A percentile compares a stretch with the other conserved stretches of the same genome.
These are phyloP conservation scores for Leccinum imitatum DNA, from an alignment of 768 basidiomycete species.

Conservation along the genomic window DNA sequence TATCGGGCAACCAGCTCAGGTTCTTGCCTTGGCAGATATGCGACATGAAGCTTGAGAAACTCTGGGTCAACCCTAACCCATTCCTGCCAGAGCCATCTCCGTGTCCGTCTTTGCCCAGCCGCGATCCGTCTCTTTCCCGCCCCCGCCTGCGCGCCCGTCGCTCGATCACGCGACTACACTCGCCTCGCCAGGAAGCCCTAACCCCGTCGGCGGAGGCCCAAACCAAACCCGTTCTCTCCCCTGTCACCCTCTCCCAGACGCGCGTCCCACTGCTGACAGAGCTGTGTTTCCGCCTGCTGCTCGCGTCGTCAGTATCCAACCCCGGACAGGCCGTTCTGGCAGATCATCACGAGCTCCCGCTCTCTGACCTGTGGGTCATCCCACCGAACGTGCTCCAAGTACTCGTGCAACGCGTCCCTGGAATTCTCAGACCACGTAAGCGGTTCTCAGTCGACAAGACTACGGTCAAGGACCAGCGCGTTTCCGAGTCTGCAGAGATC, in stretches of 20 bases:
- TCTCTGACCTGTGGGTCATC: neutral
- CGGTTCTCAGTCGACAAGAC: slow-evolving; percentile 14
- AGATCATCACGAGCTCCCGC: too few relatives aligned
- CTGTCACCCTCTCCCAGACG: slow-evolving; percentile 9
- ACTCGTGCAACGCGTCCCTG: slow-evolving; percentile 31
- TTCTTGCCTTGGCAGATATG: slow-evolving; percentile 68
- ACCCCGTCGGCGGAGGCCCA: too few relatives aligned
- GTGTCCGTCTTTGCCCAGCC: too few relatives aligned
- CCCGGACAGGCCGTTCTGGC: too few relatives aligned
- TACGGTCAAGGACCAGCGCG: neutral
- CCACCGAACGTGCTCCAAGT: slow-evolving; percentile 22
- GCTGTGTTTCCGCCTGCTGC: too few relatives aligned
- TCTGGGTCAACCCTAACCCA: slow-evolving; percentile 58
- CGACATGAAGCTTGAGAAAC: slow-evolving; percentile 48
- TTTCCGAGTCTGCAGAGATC: slow-evolving; percentile 25
- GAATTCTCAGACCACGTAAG: slow-evolving; percentile 27
- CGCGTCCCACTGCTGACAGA: slow-evolving; percentile 19
- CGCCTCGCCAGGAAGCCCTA: neutral
- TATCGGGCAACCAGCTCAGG: slow-evolving; percentile 55
- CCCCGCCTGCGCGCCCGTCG: too few relatives aligned
- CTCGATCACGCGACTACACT: neutral
- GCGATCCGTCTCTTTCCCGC: slow-evolving; percentile 10
- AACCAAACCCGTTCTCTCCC: neutral
- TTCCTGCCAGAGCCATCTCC: slow-evolving; percentile 41
- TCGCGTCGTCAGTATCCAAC: too few relatives aligned